These are phyloP conservation scores for Sarocladium brachiariae DNA, from an alignment of 2,329 filamentous ascomycete genomes.

Conservation along the genomic window DNA sequence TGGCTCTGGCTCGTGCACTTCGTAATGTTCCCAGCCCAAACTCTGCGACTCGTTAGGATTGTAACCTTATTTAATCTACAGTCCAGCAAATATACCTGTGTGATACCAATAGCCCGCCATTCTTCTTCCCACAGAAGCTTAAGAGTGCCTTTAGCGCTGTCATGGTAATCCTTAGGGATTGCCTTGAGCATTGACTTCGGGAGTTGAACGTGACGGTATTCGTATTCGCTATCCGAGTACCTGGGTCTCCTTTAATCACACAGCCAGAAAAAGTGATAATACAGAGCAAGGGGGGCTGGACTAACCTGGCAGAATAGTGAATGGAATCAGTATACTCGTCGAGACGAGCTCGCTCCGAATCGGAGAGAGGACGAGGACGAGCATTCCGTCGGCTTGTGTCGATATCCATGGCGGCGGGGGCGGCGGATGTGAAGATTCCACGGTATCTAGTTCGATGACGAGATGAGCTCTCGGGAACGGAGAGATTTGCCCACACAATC, in stretches of 20 bases:
- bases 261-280: constrained; percentile 10
- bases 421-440: not conserved
- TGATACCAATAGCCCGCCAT: constrained; percentile 95
- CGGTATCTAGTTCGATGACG: not conserved
- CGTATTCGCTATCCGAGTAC: constrained; percentile 87
- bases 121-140: constrained; percentile 98
- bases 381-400: constrained; percentile 83
- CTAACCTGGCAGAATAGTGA: constrained; percentile 87
- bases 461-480: not conserved
- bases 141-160: constrained; percentile 79
- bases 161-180: constrained; percentile 92
- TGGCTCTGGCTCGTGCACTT: constrained; percentile 96
- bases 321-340: constrained; percentile 92
- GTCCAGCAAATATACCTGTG: constrained; percentile 58
- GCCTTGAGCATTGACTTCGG: constrained; percentile 98
- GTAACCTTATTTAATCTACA: not conserved
- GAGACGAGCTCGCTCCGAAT: constrained; percentile 73
- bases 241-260: constrained; percentile 37
- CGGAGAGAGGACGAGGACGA: constrained; percentile 70
- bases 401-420: constrained; percentile 42
- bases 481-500: constrained; percentile 2
- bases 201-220: constrained; percentile 96
- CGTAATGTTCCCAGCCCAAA: constrained; percentile 98
- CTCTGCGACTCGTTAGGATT: constrained; percentile 50
- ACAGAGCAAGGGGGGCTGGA: constrained; percentile 8